phyloP scores from a whole-genome alignment of 768 basidiomycete species.

The Multifurca ochricompacta region DNA sequence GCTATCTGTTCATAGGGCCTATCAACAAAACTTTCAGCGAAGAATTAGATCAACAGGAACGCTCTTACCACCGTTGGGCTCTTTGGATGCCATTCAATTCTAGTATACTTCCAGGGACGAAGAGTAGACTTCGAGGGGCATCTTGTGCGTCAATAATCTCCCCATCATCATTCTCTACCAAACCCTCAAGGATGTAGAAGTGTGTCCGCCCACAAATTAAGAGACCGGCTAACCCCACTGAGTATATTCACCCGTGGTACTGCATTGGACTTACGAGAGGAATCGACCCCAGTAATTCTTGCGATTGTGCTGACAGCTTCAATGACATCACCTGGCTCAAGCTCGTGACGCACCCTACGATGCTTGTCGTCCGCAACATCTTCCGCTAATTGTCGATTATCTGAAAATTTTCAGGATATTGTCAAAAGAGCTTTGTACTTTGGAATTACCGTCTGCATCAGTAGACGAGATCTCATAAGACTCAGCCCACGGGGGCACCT shows the following conservation, averaged over 20 bases:
- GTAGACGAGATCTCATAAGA: conserved; percentile 59
- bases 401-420: conserved; percentile 22
- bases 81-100: conserved; percentile 73
- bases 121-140: conserved; percentile 73
- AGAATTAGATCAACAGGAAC: background rate
- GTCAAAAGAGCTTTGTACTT: background rate
- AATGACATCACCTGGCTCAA: conserved; percentile 85
- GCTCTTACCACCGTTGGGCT: conserved; percentile 70
- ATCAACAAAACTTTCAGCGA: background rate
- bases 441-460: conserved; percentile 46
- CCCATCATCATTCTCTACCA: conserved; percentile 79
- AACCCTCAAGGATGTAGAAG: conserved; percentile 84
- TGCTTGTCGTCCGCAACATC: conserved; percentile 86
- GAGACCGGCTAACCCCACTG: conserved; percentile 54
- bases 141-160: conserved; percentile 85
- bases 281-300: conserved; percentile 84
- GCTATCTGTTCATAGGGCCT: conserved; percentile 79
- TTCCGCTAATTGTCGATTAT: conserved; percentile 52
- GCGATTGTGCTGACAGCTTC: conserved; percentile 83
- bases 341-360: conserved; percentile 74
- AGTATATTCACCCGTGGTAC: background rate
- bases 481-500: conserved; percentile 69
- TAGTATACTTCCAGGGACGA: conserved; percentile 77
- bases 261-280: conserved; percentile 56
- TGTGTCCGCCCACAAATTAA: conserved; percentile 81